Evolutionary conservation across 2,329 filamentous ascomycete genomes (phyloP), one percentile per base, ranked within the genome.

Genomic region (Claviceps fusiformis): DNA sequence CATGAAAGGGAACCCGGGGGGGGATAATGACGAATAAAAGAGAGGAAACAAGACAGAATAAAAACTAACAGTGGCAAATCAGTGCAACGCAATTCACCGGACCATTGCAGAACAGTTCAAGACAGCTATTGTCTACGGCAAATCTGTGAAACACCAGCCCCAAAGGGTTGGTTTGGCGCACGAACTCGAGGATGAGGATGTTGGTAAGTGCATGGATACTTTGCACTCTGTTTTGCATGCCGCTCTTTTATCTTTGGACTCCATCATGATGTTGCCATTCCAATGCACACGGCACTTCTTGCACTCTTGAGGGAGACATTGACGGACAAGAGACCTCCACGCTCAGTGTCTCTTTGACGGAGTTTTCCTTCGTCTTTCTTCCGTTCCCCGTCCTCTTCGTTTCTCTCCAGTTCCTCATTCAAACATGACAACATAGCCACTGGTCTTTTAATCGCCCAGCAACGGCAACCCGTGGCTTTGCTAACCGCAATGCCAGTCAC

Each of bases 1-100:
- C 24, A 5, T 6, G 17, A 15, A 29, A 13, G 5, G 27, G 27
- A 17, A 4, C 29, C 9, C 3, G 2, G 11, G 17, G 13, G 11
- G 44, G 35, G 31, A 0, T 33, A 4, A 33, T 24, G 9, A 33
- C 31, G 31, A 33, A 27, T 24, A 3, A 11, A 24, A 46, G 53
- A 10, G 13, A 41, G 17, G 35, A 24, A 9, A 19, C 7, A 7
- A 53, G 50, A 33, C 10, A 17, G n/a, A 17, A 51, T 35, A 3
- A 54, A 39, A 48, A 46, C 43, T 52, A 33, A 52, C 54, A 49
- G 39, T 59, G 67, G 58, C 70, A 71, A 75, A 52, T 56, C 66
- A 95, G 90, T 98, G 93, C 74, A 95, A 96, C 73, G 81, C 89
- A 62, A 98, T 98, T 68, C 93, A 98, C 74, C 89, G 93, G 69